These are phyloP conservation scores for Mortierella sp. DNA, from an alignment of 371 early-diverging fungal genomes.

Conservation along the genomic window DNA sequence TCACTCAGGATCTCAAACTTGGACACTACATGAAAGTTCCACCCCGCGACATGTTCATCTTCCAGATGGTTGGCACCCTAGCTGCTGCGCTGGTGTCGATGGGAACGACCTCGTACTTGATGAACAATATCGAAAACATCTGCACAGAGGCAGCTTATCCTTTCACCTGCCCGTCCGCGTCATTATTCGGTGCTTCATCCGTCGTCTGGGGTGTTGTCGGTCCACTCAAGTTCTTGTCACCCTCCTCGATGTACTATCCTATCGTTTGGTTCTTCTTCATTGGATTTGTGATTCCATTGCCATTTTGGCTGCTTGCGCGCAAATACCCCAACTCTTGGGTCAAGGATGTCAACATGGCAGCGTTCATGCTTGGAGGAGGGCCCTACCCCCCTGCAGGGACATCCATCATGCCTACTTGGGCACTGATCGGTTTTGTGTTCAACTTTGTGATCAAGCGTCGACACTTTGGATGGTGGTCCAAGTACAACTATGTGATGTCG, in stretches of 20 bases:
- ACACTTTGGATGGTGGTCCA: slow-evolving; percentile 76
- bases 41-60: slow-evolving; percentile 74
- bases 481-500: slow-evolving; percentile 81
- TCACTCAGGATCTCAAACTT: slow-evolving; percentile 64
- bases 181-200: slow-evolving; percentile 56
- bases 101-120: slow-evolving; percentile 54
- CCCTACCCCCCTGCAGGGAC: slow-evolving; percentile 50
- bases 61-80: slow-evolving; percentile 67
- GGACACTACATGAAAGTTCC: slow-evolving; percentile 79
- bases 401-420: slow-evolving; percentile 68
- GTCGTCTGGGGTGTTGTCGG: slow-evolving; percentile 79
- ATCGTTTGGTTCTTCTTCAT: slow-evolving; percentile 66
- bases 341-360: slow-evolving; percentile 51
- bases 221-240: slow-evolving; percentile 75
- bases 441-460: slow-evolving; percentile 71
- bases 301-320: slow-evolving; percentile 60
- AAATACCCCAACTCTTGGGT: slow-evolving; percentile 60
- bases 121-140: slow-evolving; percentile 33
- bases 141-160: slow-evolving; percentile 47
- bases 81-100: slow-evolving; percentile 60
- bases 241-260: slow-evolving; percentile 68
- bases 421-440: slow-evolving; percentile 71
- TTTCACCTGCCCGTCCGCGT: slow-evolving; percentile 54
- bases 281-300: slow-evolving; percentile 67
- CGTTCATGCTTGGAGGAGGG: slow-evolving; percentile 66